Evolutionary conservation across 805 yeast species (phyloP).

Genomic region (Candida sphagnicola): DNA sequence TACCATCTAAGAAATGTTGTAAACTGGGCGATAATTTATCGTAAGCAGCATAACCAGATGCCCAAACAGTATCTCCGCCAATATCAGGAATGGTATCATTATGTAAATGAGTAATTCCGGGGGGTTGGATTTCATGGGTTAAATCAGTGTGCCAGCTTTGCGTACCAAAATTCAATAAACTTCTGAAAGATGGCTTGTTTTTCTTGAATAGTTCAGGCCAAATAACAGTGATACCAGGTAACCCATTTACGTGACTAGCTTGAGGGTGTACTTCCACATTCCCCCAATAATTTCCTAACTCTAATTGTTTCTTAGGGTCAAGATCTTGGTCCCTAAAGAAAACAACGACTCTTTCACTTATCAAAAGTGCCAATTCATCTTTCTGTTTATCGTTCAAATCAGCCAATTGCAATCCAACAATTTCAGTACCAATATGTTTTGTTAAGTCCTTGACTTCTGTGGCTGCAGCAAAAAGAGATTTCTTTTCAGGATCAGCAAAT

Average conservation of each 20-base stretch:
- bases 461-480: constrained; percentile 23
- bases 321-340: constrained; percentile 28
- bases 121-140: constrained; percentile 32
- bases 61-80: constrained; percentile 56
- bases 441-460: constrained; percentile 22
- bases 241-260: constrained; percentile 13
- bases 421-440: constrained; percentile 25
- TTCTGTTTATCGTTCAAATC: constrained; percentile 23
- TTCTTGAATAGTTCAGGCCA: constrained; percentile 32
- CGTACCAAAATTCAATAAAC: constrained; percentile 24
- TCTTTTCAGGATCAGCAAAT: constrained; percentile 29
- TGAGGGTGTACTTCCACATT: constrained; percentile 27
- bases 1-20: constrained; percentile 49
- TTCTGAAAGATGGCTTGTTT: constrained; percentile 21
- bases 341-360: constrained; percentile 27
- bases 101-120: constrained; percentile 36
- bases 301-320: constrained; percentile 28
- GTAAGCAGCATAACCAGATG: constrained; percentile 54
- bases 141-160: constrained; percentile 34
- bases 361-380: constrained; percentile 25
- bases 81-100: constrained; percentile 37
- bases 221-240: constrained; percentile 34
- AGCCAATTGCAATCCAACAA: constrained; percentile 24
- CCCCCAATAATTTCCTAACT: constrained; percentile 24
- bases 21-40: constrained; percentile 51